Percentiles rank a stretch among this genome's conserved stretches.
Conservation (phyloP, 2,329 filamentous ascomycete species). For the Endocalyx cinctus region DNA sequence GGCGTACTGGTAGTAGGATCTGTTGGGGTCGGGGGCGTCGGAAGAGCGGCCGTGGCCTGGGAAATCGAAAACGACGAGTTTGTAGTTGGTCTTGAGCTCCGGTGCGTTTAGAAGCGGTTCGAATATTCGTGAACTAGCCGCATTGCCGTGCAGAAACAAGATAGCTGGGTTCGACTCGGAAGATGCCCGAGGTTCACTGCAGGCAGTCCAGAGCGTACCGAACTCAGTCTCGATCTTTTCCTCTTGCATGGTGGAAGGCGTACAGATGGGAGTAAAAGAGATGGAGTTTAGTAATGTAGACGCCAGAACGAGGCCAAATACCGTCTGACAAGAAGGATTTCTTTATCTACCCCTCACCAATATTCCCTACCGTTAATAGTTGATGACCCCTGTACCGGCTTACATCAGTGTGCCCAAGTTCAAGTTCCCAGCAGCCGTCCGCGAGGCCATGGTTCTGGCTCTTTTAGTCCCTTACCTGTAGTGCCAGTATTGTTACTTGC, state of each 20-base stretch:
- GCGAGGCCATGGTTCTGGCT: no score
- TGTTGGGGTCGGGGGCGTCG: conserved; percentile 9
- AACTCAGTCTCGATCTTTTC: conserved; percentile 8
- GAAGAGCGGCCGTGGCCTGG: conserved; percentile 9
- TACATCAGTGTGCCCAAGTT: no score
- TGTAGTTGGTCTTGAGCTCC: conserved; percentile 9
- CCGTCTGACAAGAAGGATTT: conserved; percentile 1
- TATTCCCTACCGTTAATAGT: conserved; percentile 1
- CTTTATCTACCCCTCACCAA: neutral
- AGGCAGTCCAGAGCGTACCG: conserved; percentile 10
- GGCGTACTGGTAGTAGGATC: conserved; percentile 9
- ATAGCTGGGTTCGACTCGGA: conserved; percentile 8
- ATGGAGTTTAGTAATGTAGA: conserved; percentile 3
- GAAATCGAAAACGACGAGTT: conserved; percentile 10
- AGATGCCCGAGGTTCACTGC: conserved; percentile 9
- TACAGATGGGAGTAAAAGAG: conserved; percentile 2
- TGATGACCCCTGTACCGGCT: conserved; percentile 1
- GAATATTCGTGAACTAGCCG: conserved; percentile 9
- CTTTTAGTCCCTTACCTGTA: no score
- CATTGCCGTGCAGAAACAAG: conserved; percentile 9
- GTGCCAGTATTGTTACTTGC: no score
- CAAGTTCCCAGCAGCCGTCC: no score
- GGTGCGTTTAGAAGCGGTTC: conserved; percentile 7
- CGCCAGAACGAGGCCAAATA: conserved; percentile 2
- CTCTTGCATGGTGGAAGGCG: conserved; percentile 7